Evolutionary conservation across 2,329 filamentous ascomycete species (phyloP).

Genomic region (Cordyceps militaris): DNA sequence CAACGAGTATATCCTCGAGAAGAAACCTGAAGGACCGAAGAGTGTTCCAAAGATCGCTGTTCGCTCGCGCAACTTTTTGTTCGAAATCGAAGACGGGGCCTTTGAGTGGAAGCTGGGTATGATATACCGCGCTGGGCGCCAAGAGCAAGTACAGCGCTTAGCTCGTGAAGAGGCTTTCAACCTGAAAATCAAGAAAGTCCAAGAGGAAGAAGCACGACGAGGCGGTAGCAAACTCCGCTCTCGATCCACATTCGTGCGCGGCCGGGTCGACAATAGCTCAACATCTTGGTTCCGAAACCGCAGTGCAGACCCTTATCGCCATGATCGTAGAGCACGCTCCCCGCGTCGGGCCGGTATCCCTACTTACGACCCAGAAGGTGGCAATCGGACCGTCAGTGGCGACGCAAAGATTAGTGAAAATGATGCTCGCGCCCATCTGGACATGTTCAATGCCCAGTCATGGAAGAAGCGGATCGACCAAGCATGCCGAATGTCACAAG

Average conservation of each 20-base stretch:
- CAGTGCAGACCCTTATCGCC: constrained; percentile 42
- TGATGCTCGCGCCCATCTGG: constrained; percentile 68
- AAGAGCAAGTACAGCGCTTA: constrained; percentile 84
- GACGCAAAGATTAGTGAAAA: constrained; percentile 65
- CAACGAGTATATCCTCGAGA: constrained; percentile 81
- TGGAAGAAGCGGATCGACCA: constrained; percentile 90
- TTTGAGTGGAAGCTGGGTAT: constrained; percentile 97
- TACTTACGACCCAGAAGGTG: constrained; percentile 75
- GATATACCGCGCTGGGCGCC: constrained; percentile 82
- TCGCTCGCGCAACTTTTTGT: constrained; percentile 71
- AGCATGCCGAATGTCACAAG: constrained; percentile 60
- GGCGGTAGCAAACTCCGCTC: constrained; percentile 47
- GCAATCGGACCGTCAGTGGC: constrained; percentile 57
- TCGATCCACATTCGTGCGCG: constrained; percentile 42
- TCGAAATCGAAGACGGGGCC: constrained; percentile 90
- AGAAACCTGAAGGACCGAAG: constrained; percentile 79
- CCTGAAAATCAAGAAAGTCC: constrained; percentile 78
- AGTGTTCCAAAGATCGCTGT: constrained; percentile 79
- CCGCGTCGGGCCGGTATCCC: constrained; percentile 39
- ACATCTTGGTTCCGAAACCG: constrained; percentile 42
- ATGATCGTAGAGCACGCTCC: constrained; percentile 22
- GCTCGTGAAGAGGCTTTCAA: constrained; percentile 86
- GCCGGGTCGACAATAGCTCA: constrained; percentile 25
- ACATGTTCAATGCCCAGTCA: constrained; percentile 76
- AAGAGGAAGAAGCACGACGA: constrained; percentile 58